phyloP scores from a whole-genome alignment of 2,329 filamentous ascomycete genomes.

The Falciphora oryzae region DNA sequence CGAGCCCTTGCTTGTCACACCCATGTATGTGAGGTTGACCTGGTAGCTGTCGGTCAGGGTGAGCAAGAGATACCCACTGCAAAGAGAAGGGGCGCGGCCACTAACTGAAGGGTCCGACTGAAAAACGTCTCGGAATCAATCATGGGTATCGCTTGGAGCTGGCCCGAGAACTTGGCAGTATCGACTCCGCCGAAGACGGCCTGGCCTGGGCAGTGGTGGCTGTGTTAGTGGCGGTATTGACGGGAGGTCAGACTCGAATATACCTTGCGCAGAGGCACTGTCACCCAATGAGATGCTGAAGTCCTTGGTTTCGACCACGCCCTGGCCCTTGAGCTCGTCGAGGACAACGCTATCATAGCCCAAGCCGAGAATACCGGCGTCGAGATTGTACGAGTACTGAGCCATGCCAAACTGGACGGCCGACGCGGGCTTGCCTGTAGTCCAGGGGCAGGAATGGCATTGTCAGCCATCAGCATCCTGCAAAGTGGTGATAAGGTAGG shows the following conservation, averaged over 20 bases:
- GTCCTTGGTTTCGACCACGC: conserved; percentile 7
- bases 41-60: conserved; percentile 8
- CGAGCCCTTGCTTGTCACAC: conserved; percentile 4
- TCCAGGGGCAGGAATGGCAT: not conserved
- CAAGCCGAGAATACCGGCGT: conserved; percentile 8
- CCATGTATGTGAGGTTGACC: conserved; percentile 11
- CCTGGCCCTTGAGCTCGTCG: conserved; percentile 10
- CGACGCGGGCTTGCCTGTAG: not conserved
- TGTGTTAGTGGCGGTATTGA: not conserved
- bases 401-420: conserved; percentile 11
- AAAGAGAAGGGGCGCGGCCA: not conserved
- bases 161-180: conserved; percentile 9
- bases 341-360: conserved; percentile 10
- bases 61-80: not conserved
- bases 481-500: not conserved
- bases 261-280: conserved; percentile 4
- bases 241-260: not conserved
- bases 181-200: conserved; percentile 12
- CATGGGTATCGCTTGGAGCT: conserved; percentile 7
- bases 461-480: not conserved
- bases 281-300: conserved; percentile 9
- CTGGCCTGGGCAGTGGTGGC: not conserved
- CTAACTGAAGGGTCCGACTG: conserved; percentile 5
- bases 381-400: not conserved
- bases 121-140: conserved; percentile 2